Conservation (phyloP, 164 flowering plant species). For the Brasenia schreberi region DNA sequence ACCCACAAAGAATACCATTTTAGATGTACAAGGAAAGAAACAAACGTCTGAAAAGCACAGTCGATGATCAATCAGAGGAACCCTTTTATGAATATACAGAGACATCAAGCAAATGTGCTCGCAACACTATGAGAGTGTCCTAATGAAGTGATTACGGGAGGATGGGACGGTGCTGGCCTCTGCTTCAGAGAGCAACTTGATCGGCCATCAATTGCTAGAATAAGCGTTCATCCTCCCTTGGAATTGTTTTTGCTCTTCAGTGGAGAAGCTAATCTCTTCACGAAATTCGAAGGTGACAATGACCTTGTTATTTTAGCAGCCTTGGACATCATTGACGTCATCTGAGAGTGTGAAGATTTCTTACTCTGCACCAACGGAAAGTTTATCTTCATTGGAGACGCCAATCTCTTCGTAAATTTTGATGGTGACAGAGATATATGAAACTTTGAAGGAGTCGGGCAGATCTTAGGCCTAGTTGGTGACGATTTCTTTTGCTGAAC, state of each 20-base stretch:
- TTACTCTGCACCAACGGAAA: conserved; percentile 6
- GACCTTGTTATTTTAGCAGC: conserved; percentile 34
- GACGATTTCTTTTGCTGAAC: conserved; percentile 5
- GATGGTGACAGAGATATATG: conserved; percentile 2
- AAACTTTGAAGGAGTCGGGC: conserved; percentile 1
- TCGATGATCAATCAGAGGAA: too few relatives aligned
- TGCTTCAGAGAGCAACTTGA: conserved; percentile 1
- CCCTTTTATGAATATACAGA: too few relatives aligned
- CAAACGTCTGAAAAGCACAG: too few relatives aligned
- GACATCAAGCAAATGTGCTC: neutral
- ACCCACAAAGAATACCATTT: too few relatives aligned
- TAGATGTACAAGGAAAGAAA: too few relatives aligned
- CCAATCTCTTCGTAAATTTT: neutral
- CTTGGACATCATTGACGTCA: neutral
- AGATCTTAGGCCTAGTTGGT: neutral
- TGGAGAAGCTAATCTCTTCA: conserved; percentile 55
- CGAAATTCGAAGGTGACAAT: conserved; percentile 58
- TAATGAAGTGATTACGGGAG: neutral
- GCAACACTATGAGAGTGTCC: neutral
- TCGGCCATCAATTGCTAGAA: neutral
- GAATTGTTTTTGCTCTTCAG: conserved; percentile 31
- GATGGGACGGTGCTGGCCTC: neutral
- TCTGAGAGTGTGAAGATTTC: conserved; percentile 29
- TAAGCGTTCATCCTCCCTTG: neutral
- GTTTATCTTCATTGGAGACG: neutral